These are phyloP conservation scores for Aureobasidium melanogenum DNA, from an alignment of 2,329 filamentous ascomycete species.

Conservation along the genomic window DNA sequence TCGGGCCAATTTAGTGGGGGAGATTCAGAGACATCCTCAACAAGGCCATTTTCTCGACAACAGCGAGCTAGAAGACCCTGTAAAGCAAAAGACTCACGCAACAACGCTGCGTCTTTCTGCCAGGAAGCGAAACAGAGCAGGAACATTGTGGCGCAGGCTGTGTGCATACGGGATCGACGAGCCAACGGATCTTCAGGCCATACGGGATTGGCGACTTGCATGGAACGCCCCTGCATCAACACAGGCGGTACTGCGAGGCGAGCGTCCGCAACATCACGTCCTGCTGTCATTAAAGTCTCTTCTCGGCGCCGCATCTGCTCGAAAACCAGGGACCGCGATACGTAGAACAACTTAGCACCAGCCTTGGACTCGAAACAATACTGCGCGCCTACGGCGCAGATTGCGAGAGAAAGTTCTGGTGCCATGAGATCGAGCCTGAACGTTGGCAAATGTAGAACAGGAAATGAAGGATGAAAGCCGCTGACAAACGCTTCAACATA, in stretches of 20 bases:
- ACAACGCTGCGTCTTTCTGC: constrained; percentile 49
- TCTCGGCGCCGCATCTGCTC: too few species aligned
- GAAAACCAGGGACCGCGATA: too few species aligned
- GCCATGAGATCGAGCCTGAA: constrained; percentile 53
- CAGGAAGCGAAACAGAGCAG: constrained; percentile 51
- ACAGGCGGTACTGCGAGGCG: background rate
- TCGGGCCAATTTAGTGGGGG: background rate
- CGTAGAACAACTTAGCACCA: too few species aligned
- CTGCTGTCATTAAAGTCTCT: too few species aligned
- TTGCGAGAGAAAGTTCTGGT: constrained; percentile 57
- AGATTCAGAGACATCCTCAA: constrained; percentile 46
- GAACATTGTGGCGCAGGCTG: too few species aligned
- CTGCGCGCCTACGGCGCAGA: constrained; percentile 58
- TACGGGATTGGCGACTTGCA: too few species aligned
- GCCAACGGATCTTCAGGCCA: too few species aligned
- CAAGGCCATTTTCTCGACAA: constrained; percentile 46
- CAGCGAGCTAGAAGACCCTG: constrained; percentile 49
- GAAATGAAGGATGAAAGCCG: constrained; percentile 54
- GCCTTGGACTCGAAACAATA: constrained; percentile 51
- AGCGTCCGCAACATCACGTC: too few species aligned
- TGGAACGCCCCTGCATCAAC: too few species aligned
- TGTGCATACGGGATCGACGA: too few species aligned
- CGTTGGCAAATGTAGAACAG: constrained; percentile 60
- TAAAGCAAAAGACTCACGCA: constrained; percentile 48
- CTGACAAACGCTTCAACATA: constrained; percentile 63